Evolutionary conservation across 257 asterid species (phyloP).

Genomic region (Solanum lycopersicoides): DNA sequence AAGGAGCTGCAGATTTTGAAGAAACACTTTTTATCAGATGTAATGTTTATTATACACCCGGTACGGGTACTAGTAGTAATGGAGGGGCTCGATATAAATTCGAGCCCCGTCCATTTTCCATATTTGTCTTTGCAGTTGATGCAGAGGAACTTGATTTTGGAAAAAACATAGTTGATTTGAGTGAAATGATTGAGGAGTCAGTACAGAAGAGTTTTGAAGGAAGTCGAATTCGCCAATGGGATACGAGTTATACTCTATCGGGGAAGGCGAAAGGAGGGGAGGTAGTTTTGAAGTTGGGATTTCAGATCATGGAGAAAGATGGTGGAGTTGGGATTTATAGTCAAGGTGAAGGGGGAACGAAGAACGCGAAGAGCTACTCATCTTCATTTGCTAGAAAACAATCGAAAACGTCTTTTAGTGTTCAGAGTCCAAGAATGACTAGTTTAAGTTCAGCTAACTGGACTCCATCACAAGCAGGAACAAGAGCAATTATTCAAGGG

Average conservation of each 20-base stretch:
- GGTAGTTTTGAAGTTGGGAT: constrained; percentile 70
- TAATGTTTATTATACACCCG: constrained; percentile 68
- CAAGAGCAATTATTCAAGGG: constrained; percentile 29
- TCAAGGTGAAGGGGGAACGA: constrained; percentile 44
- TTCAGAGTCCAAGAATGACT: constrained; percentile 58
- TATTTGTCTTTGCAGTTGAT: constrained; percentile 68
- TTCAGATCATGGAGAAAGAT: constrained; percentile 97
- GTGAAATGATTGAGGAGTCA: constrained; percentile 63
- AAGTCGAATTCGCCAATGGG: constrained; percentile 64
- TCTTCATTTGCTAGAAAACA: constrained; percentile 54
- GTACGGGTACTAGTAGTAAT: neutral
- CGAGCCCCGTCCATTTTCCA: constrained; percentile 70
- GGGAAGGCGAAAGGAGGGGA: constrained; percentile 95
- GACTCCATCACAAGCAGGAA: constrained; percentile 52
- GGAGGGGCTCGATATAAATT: constrained; percentile 43
- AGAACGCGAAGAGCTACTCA: constrained; percentile 6
- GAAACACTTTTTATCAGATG: constrained; percentile 79
- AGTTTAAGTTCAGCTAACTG: constrained; percentile 37
- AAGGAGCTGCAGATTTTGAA: constrained; percentile 82
- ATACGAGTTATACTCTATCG: constrained; percentile 32
- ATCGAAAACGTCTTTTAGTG: constrained; percentile 71
- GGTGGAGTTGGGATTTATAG: constrained; percentile 76
- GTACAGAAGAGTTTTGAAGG: constrained; percentile 67
- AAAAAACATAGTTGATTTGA: constrained; percentile 50
- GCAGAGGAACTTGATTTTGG: constrained; percentile 81